These are phyloP conservation scores for Pleurotus platypus DNA, from an alignment of 768 basidiomycete genomes.

Conservation along the genomic window DNA sequence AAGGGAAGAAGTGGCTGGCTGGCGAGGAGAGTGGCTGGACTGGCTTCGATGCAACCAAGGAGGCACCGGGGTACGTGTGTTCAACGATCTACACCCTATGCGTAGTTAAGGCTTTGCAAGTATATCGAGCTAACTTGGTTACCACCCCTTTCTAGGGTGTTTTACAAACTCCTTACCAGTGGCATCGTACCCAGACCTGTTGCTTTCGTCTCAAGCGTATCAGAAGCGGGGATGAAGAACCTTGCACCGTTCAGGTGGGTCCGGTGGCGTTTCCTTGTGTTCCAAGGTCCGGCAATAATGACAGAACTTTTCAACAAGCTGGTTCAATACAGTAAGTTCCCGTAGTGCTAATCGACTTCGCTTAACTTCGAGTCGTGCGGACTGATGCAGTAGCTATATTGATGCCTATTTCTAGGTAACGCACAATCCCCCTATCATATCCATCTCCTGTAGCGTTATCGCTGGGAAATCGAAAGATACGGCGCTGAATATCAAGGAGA, in stretches of 20 bases:
- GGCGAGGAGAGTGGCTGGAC: conserved; percentile 39
- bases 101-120: not conserved
- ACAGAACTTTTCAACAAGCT: conserved; percentile 29
- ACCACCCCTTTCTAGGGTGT: conserved; percentile 16
- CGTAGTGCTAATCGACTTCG: not conserved
- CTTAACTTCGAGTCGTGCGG: not conserved
- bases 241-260: conserved; percentile 54
- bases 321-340: conserved; percentile 31
- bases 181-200: conserved; percentile 65
- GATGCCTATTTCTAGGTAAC: conserved; percentile 32
- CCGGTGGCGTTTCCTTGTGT: not conserved
- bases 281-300: not conserved
- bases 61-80: conserved; percentile 28
- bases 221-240: conserved; percentile 48
- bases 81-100: not conserved
- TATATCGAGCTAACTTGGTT: too few relatives aligned
- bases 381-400: not conserved
- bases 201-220: conserved; percentile 65
- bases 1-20: conserved; percentile 39
- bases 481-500: conserved; percentile 56
- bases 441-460: conserved; percentile 37
- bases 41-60: conserved; percentile 28
- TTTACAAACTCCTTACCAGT: conserved; percentile 47
- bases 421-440: conserved; percentile 62
- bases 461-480: conserved; percentile 48